Base-by-base conservation (phyloP, 176 grass and related monocot genomes). In the Stipa capillata region DNA sequence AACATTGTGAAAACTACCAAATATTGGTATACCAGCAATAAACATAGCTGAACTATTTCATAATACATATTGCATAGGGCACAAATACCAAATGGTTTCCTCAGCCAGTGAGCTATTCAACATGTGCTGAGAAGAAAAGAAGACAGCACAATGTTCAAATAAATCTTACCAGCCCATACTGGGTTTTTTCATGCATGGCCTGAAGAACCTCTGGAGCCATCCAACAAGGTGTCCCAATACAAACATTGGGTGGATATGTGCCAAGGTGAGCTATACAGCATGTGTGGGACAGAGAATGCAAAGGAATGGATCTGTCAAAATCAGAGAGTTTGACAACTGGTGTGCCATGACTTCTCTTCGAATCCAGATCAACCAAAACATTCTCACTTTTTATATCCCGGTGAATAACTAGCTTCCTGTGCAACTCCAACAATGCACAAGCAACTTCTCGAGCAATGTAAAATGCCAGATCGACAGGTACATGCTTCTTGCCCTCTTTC, bases 321-420 rank as follows among this genome's bases (percentile, higher is more conserved):
- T 99, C 96, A 74, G 85, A 82, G 31, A 99, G 96, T 86, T 95
- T 99, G 74, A 95, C 86, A 44, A 93, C 24, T 14, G 90, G 90
- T 61, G 70, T 55, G 17, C 53, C 81, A 74, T 85, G 59, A 78
- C 59, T 72, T 74, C 71, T 80, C 82, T 74, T 33, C 2, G 83
- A 69, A 77, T 90, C 64, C 56, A 94, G 66, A 87, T 95, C 96
- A 73, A 99, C 17, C 81, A 99, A 51, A 69, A 99, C 73, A 80
- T 99, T 99, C 24, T 99, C 92, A 81, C 90, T 95, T 89, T 99
- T 99, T 84, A 99, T 92, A 50, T 99, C 96, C 34, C 96, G 83
- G 65, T 99, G 96, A 86, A 99, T 95, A 78, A 99, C 86, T 37
- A 89, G 81, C 65, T 99, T 99, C 21, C 82, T 87, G 84, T 99